Conservation (phyloP, 2,329 filamentous ascomycete species). For the Macrophomina pseudophaseolina region DNA sequence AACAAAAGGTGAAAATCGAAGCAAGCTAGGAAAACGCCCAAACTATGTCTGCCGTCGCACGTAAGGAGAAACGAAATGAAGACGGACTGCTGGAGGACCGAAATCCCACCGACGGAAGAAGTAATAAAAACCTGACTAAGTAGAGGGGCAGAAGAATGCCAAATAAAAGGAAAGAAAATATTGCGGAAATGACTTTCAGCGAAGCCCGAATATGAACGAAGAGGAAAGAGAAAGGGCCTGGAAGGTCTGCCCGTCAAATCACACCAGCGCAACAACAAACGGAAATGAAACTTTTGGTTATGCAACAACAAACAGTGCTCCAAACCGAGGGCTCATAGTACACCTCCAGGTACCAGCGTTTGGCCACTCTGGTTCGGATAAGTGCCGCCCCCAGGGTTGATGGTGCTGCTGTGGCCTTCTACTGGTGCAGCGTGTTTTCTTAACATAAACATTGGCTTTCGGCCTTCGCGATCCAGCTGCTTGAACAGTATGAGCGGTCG, state of each 20-base stretch:
- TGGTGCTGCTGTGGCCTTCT: slow-evolving; percentile 51
- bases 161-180: slow-evolving; percentile 15
- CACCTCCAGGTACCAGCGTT: slow-evolving; percentile 19
- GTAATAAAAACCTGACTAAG: slow-evolving; percentile 21
- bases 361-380: slow-evolving; percentile 8
- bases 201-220: slow-evolving; percentile 11
- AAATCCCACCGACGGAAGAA: slow-evolving; percentile 10
- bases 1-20: slow-evolving; percentile 16
- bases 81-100: slow-evolving; percentile 4
- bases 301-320: not conserved
- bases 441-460: slow-evolving; percentile 99
- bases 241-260: slow-evolving; percentile 1
- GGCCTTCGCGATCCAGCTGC: slow-evolving; percentile 92
- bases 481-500: slow-evolving; percentile 96
- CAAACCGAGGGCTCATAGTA: slow-evolving; percentile 9
- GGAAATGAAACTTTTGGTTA: slow-evolving; percentile 17
- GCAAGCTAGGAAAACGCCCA: slow-evolving; percentile 14
- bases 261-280: not conserved
- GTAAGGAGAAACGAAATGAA: slow-evolving; percentile 24
- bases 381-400: slow-evolving; percentile 41
- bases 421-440: slow-evolving; percentile 66
- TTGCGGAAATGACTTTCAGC: slow-evolving; percentile 18
- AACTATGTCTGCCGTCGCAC: slow-evolving; percentile 23
- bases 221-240: slow-evolving; percentile 2
- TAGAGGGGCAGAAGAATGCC: not conserved